Evolutionary conservation across 2,329 filamentous ascomycete species (phyloP), one percentile per base, ranked within the genome.

Genomic region (Thelonectria blattea): DNA sequence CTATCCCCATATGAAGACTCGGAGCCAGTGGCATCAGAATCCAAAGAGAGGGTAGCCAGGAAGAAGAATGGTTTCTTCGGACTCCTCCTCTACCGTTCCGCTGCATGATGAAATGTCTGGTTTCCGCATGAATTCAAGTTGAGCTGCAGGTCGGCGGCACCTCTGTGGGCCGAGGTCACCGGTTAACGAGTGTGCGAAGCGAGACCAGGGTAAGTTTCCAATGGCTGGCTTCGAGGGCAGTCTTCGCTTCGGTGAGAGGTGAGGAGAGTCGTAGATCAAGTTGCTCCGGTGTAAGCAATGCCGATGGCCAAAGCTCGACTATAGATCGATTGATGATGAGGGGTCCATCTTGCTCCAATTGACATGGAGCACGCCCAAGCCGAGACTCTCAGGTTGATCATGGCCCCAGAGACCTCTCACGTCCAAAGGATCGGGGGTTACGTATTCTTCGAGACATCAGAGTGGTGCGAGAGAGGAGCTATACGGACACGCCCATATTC

Each of bases 31-130:
- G 32, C 20, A 39, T 57, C 45, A 17, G 10, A 17, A 58, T 65
- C 32, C 59, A 30, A n/a, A 20, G 30, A 45, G 37, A 54, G 15
- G 62, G 62, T 54, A 60, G 27, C 62, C 46, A 62, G 45, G 62
- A 39, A 60, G 43, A n/a, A 22, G 10, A 37, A 12, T 39, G 47
- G 20, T 18, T 20, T 47, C 22, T 41, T 50, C 41, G 52, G 41
- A 30, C 50, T 41, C 34, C 49, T 56, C 48, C 30, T 58, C 14
- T 47, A 20, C 48, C 57, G 56, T 64, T 55, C 58, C 52, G 56
- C 49, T 60, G 43, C 45, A 62, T 60, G 63, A 24, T 56, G 56
- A 58, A 48, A 18, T 60, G 47, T 54, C 46, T 42, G 49, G 43
- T 48, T 54, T 49, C 37, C 37, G 30, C 43, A 58, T 17, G 39